These are phyloP conservation scores for Phytophthora pini DNA, from an alignment of 352 stramenopile species.

Conservation along the genomic window DNA sequence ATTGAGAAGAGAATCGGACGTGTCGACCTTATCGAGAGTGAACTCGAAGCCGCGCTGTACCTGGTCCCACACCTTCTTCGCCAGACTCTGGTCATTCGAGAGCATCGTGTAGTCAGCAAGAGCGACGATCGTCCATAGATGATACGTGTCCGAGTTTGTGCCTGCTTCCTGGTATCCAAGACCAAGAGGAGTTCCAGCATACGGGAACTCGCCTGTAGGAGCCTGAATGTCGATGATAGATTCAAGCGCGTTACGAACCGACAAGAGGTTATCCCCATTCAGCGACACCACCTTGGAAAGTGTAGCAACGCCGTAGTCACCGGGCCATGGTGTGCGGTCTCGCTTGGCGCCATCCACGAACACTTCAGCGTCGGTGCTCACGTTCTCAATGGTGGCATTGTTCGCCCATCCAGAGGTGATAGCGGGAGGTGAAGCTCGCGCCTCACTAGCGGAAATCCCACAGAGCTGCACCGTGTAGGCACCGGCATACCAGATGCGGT, in stretches of 20 bases:
- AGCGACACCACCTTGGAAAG: constrained; percentile 33
- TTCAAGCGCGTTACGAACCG: constrained; percentile 30
- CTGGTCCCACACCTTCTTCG: constrained; percentile 30
- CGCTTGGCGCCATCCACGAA: constrained; percentile 42
- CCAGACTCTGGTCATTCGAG: constrained; percentile 18
- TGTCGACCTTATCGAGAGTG: constrained; percentile 36
- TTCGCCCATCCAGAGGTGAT: constrained; percentile 40
- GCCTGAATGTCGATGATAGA: constrained; percentile 36
- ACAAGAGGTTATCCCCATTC: constrained; percentile 42
- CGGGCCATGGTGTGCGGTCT: constrained; percentile 42
- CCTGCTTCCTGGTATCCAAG: constrained; percentile 22
- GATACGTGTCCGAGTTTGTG: constrained; percentile 46
- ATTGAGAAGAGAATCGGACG: constrained; percentile 28
- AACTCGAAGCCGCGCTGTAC: constrained; percentile 31
- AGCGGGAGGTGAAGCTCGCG: constrained; percentile 24
- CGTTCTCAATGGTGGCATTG: constrained; percentile 31
- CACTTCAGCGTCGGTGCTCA: constrained; percentile 30
- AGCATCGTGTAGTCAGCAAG: constrained; percentile 38
- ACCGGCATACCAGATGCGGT: constrained; percentile 47
- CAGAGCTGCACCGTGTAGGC: constrained; percentile 46
- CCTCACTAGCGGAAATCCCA: constrained; percentile 36
- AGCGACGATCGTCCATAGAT: constrained; percentile 44
- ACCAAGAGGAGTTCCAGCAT: constrained; percentile 36
- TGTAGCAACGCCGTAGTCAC: constrained; percentile 38
- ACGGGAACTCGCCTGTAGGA: constrained; percentile 32